Conservation (phyloP, 2,329 filamentous ascomycete genomes). For the Hymenotorrendiella dingleyae region DNA sequence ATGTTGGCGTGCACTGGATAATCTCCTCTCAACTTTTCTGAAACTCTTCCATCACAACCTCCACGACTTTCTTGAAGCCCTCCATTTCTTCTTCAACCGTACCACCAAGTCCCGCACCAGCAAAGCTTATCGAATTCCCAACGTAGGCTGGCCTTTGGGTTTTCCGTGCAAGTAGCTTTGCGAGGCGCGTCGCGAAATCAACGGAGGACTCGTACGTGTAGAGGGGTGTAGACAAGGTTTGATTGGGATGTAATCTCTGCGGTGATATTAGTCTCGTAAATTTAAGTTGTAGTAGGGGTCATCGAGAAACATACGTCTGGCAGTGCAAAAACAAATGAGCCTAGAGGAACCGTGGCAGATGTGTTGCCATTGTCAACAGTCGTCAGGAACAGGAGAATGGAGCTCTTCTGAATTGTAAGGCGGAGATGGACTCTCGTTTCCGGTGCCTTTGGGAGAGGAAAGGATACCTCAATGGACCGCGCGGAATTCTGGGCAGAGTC, state of each 20-base stretch:
- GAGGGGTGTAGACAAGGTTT: slow-evolving; percentile 72
- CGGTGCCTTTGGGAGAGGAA: slow-evolving; percentile 53
- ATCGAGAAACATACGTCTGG: slow-evolving; percentile 73
- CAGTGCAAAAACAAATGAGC: slow-evolving; percentile 90
- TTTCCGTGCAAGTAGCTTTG: slow-evolving; percentile 74
- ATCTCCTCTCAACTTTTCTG: slow-evolving; percentile 25
- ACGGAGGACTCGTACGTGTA: slow-evolving; percentile 70
- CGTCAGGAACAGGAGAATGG: slow-evolving; percentile 54
- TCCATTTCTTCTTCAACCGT: slow-evolving; percentile 93
- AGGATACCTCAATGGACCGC: slow-evolving; percentile 42
- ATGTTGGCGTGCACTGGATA: too few relatives aligned
- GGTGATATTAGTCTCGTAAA: slow-evolving; percentile 12
- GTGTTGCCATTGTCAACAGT: slow-evolving; percentile 49
- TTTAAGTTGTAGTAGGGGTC: not conserved
- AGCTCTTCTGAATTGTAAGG: slow-evolving; percentile 51
- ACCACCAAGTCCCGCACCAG: slow-evolving; percentile 66
- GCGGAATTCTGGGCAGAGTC: slow-evolving; percentile 2
- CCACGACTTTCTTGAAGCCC: slow-evolving; percentile 68
- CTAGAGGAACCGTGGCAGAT: slow-evolving; percentile 53
- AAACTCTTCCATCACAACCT: slow-evolving; percentile 57
- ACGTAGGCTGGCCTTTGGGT: slow-evolving; percentile 78
- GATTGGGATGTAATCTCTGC: slow-evolving; percentile 37
- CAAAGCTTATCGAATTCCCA: slow-evolving; percentile 78
- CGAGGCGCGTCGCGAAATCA: slow-evolving; percentile 81
- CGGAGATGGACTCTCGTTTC: slow-evolving; percentile 58